phyloP scores from a whole-genome alignment of 441 rosid species.

The Croton setiger region DNA sequence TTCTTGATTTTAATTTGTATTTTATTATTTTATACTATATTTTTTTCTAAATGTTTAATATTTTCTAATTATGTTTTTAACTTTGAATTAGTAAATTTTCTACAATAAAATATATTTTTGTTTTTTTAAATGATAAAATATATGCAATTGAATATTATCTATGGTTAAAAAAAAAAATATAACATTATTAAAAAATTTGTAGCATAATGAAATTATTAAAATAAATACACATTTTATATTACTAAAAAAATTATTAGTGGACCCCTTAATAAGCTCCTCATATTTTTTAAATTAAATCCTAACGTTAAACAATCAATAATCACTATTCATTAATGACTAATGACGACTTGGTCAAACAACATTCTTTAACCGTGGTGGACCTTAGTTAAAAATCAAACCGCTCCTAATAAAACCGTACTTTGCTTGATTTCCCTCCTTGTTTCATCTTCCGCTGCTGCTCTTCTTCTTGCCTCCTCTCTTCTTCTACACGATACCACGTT shows the following conservation, averaged over 20 bases:
- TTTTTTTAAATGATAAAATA: too few species aligned
- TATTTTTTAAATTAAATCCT: not conserved
- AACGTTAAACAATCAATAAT: not conserved
- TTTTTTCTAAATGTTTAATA: too few species aligned
- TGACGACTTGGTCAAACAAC: slow-evolving; percentile 2
- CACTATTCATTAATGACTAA: not conserved
- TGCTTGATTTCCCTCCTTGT: slow-evolving; percentile 11
- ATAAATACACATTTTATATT: too few species aligned
- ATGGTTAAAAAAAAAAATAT: too few species aligned
- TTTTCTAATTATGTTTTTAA: too few species aligned
- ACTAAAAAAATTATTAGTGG: not conserved
- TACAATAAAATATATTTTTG: too few species aligned
- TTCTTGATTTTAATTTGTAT: too few species aligned
- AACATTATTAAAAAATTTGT: too few species aligned
- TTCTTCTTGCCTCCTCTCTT: slow-evolving; percentile 14
- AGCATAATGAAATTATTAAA: too few species aligned
- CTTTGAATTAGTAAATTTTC: too few species aligned
- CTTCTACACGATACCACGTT: slow-evolving; percentile 16
- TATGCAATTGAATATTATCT: too few species aligned
- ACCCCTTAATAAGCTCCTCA: slow-evolving; percentile 5
- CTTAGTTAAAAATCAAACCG: not conserved
- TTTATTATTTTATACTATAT: too few species aligned
- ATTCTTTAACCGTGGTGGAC: not conserved
- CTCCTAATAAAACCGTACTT: slow-evolving; percentile 5
- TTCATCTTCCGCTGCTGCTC: not conserved